Conservation (phyloP, 495 filamentous ascomycete genomes). For the Physcia stellaris region DNA sequence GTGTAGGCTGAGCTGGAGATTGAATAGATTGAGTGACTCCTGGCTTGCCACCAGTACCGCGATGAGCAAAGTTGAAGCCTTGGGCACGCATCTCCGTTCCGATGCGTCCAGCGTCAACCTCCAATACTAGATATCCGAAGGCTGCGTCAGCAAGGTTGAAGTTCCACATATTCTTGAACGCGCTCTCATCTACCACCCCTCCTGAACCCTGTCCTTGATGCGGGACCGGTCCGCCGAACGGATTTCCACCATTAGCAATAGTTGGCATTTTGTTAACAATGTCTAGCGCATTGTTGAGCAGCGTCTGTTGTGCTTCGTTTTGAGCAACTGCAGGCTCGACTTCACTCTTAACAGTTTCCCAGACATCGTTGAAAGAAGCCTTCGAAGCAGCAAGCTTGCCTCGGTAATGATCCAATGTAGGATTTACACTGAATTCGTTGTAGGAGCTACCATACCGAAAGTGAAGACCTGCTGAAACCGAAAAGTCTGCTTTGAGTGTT, state of each 20-base stretch:
- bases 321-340: constrained; percentile 86
- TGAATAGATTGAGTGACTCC: constrained; percentile 24
- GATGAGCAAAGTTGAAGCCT: constrained; percentile 98
- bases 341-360: constrained; percentile 95
- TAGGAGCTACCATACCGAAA: constrained; percentile 99
- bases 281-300: constrained; percentile 76
- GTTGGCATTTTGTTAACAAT: constrained; percentile 95
- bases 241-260: constrained; percentile 87
- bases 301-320: constrained; percentile 81
- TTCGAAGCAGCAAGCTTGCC: constrained; percentile 99
- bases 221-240: constrained; percentile 78
- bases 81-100: constrained; percentile 97
- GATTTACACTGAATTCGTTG: constrained; percentile 99
- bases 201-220: constrained; percentile 52
- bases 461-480: constrained; percentile 91
- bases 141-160: constrained; percentile 98
- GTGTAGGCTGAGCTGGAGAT: constrained; percentile 12
- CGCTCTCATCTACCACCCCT: constrained; percentile 93
- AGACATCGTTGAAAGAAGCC: constrained; percentile 97
- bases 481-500: constrained; percentile 96
- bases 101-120: constrained; percentile 87
- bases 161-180: constrained; percentile 99
- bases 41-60: constrained; percentile 43
- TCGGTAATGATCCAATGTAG: constrained; percentile 93
- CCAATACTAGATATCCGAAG: constrained; percentile 88